Base-by-base conservation (phyloP, 768 basidiomycete genomes). In the Termitomyces bulborhizus region DNA sequence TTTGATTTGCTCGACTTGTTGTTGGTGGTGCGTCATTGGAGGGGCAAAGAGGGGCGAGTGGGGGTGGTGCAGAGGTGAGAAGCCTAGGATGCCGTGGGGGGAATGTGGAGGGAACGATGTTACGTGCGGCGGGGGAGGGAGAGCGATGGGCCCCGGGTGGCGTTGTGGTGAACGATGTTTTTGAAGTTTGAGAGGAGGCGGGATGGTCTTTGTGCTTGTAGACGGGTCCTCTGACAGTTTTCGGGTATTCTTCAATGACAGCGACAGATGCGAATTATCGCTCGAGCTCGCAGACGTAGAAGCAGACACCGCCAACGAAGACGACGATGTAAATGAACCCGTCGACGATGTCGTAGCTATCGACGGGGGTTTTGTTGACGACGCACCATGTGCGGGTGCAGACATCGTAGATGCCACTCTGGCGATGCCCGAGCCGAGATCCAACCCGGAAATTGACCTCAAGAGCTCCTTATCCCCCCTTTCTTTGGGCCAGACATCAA, bases 81-180 rank as follows among this genome's bases (percentile, higher is more conserved):
- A 53, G 49, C 57, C 59, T 31, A 59, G 53, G 41, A 57, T 44
- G 36, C 62, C 63, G 48, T 66, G 64, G n/a, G 71, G 67, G 13
- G 69, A 68, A 9, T 34, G 52, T 2, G 51, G 54, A 0, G 78
- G 68, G 56, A 79, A 76, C 3, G 74, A 69, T 18, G 66, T 64
- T 31, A 76, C 76, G 15, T 71, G 65, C 24, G 74, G 77, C 1
- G 78, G 83, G 1, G 84, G 88, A 31, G 84, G 90, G 31, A 86
- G 77, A 2, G 82, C 68, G 49, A 90, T 90, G 2, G 81, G 83
- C 0, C 86, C 87, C 1, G 88, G 88, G 59, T 86, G 87, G 45
- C 83, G 76, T 58, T 69, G 65, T 39, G 62, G 60, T 39, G 64
- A 51, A 12, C 62, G 62, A 15, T 53, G 59, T 21, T 54, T 60